Evolutionary conservation across 2,329 filamentous ascomycete genomes (phyloP), one percentile per base, ranked within the genome.

Genomic region (Aspergillus puulaauensis): DNA sequence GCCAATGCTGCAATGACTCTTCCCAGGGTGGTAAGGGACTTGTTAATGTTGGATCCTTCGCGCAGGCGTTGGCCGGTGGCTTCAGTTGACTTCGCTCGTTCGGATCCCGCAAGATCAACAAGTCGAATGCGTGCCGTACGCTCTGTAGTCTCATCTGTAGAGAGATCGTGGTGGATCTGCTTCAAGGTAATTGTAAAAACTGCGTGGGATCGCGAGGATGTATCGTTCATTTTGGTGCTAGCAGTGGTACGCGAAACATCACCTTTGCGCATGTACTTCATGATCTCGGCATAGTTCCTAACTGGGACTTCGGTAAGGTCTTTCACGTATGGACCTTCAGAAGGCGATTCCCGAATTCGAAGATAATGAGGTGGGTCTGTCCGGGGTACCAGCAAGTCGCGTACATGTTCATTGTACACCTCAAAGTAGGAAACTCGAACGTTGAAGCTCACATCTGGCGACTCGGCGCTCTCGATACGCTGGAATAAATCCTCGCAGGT

Each of bases 201-300:
- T 7, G 95, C 92, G 71, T 99, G 95, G 63, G 92, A 96, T 73
- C 95, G 90, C 62, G 91, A 96, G 54, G 91, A 96, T 3, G 93
- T 98, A 75, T 99, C 95, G 76, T 99, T 99, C 95, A 99, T 99
- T 79, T 97, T 98, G 59, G 95, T 99, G 71, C 90, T 92, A 14
- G 95, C 95, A 19, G 86, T 89, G 0, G 95, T 98, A 48, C 95
- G 88, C 57, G 90, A 96, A 63, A 84, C 80, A 74, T 99, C 95
- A 57, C 95, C 95, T 68, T 87, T 85, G 68, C 89, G 90, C 92
- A 99, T 97, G 76, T 90, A 88, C 40, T 90, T 88, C 75, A 96
- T 82, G 62, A 99, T 91, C 73, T 99, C 95, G 51, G 84, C 80
- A 68, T 95, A 90, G 75, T 86, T 93, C 71, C 90, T 89, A 43